Conservation (phyloP, 225 moss, liverwort and hornwort species). For the Rhytidiadelphus loreus region DNA sequence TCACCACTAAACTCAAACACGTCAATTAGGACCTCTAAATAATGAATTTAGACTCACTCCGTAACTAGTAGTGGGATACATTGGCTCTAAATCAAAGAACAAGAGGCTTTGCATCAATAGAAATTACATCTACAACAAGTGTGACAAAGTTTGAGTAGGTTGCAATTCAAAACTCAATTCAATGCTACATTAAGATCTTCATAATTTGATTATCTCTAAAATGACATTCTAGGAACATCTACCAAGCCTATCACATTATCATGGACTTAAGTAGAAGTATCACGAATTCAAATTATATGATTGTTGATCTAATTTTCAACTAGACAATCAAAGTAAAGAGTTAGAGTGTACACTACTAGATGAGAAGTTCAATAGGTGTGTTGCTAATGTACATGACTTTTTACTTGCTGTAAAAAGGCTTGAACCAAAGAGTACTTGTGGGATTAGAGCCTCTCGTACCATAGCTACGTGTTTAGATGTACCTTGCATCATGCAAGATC, state of each 20-base stretch:
- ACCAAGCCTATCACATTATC: background rate
- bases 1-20: background rate
- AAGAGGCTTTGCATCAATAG: background rate
- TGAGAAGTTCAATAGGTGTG: background rate
- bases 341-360: background rate
- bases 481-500: background rate
- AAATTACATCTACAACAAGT: background rate
- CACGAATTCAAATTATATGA: background rate
- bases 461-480: background rate
- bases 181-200: background rate
- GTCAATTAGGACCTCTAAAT: background rate
- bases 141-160: background rate
- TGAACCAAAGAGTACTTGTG: background rate
- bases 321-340: too few relatives aligned
- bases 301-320: background rate
- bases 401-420: background rate
- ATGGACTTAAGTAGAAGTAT: background rate
- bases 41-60: background rate
- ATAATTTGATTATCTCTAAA: background rate
- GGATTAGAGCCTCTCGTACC: background rate
- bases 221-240: background rate
- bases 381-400: background rate
- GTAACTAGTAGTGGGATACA: fast-evolving
- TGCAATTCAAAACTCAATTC: background rate
- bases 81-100: background rate